A percentile compares a stretch with the other conserved stretches of the same genome.
These are phyloP conservation scores for Spiromastix sp. DNA, from an alignment of 2,329 filamentous ascomycete genomes.

Conservation along the genomic window DNA sequence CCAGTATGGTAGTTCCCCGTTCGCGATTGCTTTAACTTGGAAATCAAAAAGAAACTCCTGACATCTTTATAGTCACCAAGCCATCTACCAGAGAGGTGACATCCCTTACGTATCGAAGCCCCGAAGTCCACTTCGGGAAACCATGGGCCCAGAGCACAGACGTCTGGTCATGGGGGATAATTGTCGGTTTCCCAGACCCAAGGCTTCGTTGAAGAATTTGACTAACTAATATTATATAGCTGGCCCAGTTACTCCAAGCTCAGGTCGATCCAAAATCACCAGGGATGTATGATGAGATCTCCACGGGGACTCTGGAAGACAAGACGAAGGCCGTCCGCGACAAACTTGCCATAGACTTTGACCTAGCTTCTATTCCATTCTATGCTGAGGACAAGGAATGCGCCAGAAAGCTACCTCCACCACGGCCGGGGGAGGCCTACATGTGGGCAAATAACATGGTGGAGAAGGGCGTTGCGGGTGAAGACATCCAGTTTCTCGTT, in stretches of 20 bases:
- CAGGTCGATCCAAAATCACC: conserved; percentile 4
- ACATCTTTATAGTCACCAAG: background rate
- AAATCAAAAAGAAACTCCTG: background rate
- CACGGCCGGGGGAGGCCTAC: conserved; percentile 12
- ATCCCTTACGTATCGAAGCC: conserved; percentile 2
- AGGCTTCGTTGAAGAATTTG: background rate
- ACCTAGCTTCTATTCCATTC: background rate
- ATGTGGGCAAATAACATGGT: conserved; percentile 14
- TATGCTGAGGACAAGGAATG: conserved; percentile 8
- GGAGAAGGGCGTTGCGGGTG: conserved; percentile 12
- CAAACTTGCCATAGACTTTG: conserved; percentile 1
- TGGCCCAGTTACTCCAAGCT: conserved; percentile 6
- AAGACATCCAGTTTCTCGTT: conserved; percentile 13
- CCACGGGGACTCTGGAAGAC: background rate
- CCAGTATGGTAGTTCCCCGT: conserved; percentile 6
- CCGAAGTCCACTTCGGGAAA: conserved; percentile 6
- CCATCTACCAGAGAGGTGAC: background rate
- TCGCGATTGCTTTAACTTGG: background rate
- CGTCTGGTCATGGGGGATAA: conserved; percentile 9
- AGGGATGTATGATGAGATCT: conserved; percentile 5
- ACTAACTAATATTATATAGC: background rate
- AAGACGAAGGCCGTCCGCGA: conserved; percentile 1
- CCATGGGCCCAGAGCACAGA: conserved; percentile 5
- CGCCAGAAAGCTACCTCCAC: conserved; percentile 7
- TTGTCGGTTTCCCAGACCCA: background rate